Evolutionary conservation across 2,329 filamentous ascomycete genomes (phyloP), one percentile per base, ranked within the genome.

Genomic region (Calcarisporium arbuscula): DNA sequence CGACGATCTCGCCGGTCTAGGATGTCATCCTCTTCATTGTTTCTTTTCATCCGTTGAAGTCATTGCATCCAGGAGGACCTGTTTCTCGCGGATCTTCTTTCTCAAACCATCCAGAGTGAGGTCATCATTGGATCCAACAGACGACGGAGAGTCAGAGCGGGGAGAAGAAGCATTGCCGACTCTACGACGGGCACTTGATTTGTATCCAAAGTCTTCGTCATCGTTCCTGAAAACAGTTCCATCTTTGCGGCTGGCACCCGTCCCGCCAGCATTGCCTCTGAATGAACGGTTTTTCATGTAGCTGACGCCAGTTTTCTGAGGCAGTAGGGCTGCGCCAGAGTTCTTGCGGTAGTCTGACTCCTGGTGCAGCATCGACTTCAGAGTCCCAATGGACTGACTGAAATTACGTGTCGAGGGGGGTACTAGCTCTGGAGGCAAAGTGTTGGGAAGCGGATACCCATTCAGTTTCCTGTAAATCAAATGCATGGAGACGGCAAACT

Each of bases 401-500:
- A 98, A 77, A 58, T 95, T 95, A 44, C 90, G 79, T 9, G 90
- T 95, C 2, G 92, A 96, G 2, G 92, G 92, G 16, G 92, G 92
- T 6, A 96, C 81, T 40, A 98, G 76, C 66, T 98, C 92, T 1
- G 92, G 79, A 8, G 92, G 92, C 9, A 98, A 72, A 28, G 82
- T 81, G 51, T 80, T 85, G 12, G 92, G 92, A 20, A 96, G 72
- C 2, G 90, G 89, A 53, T 96, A 96, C 22, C 90, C 90, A 51
- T 98, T 96, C 34, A 98, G 73, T 57, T 94, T 95, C 50, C 92
- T 77, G 65, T 98, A 98, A 51, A 98, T 98, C 62, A 98, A 67
- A 72, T 98, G 92, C 92, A 98, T 98, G 8, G 89, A 88, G 34
- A 98, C 90, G 8, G 92, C 89, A 54, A 98, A 98, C 54, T 98